Base-by-base conservation (phyloP, 2,329 filamentous ascomycete genomes). In the Exophiala spinifera region DNA sequence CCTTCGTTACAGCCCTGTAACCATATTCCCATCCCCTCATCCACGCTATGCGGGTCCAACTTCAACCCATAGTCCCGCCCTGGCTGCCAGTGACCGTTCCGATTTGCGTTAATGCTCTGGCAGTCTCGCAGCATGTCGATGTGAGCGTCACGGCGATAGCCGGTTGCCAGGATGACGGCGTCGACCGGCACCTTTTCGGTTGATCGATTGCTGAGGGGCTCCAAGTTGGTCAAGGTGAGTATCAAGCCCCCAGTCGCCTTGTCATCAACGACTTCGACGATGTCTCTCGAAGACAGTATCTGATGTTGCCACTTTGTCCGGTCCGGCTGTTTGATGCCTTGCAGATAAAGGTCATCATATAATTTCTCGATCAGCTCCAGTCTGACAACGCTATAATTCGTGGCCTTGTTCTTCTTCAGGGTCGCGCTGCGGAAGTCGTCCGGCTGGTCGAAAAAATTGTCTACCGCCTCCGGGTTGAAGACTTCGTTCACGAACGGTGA, bases 401-500 rank as follows among this genome's bases (percentile, higher is more conserved):
- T 97, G 25, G 84, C 85, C 56, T 87, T 86, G 63, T 95, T 89
- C 49, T 85, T 84, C 14, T 78, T 74, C 48, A 96, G 76, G 21
- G 77, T 76, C 13, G 75, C 72, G 28, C 79, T 75, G 46, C 91
- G 87, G 57, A 85, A 77, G 42, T 78, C 75, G 1, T 84, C 74
- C 0, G 86, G 76, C 61, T 86, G 84, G 46, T 81, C 75, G 75
- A 85, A 96, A 63, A 95, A 82, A 42, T 78, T 78, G 69, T 95
- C 88, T 25, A 95, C 85, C 56, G 86, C 87, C 31, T 87, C 84
- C 1, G 92, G 92, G 74, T 97, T 91, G 78, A 97, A 97, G 67
- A 97, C 89, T 66, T 94, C 91, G 71, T 97, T 97, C 64, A 97
- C 91, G 65, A 97, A 97, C 15, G 92, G 94, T 50, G 90, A 96